Base-by-base conservation (phyloP, 306 rosid genomes). In the Urtica urens region DNA sequence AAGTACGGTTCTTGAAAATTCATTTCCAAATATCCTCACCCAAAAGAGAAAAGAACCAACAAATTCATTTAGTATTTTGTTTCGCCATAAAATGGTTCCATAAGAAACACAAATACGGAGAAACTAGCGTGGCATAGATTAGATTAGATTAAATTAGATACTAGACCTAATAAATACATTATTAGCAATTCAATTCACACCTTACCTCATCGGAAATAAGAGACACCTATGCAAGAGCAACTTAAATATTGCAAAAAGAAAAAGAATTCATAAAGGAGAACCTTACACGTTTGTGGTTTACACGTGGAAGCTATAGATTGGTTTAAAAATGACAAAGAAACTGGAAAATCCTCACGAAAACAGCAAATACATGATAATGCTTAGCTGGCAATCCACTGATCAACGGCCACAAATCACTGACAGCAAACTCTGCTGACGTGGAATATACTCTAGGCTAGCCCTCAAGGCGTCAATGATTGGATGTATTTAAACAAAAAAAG, bases 381-480 rank as follows among this genome's bases (percentile, higher is more conserved):
- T 74, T 73, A 66, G 83, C 81, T 83, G 95, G 90, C 80, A 72
- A 72, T 61, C 62, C 53, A 67, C 53, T 51, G 58, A 78, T 83
- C 82, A 59, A 78, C 46, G 78, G 73, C 57, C 62, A 74, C 51
- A 58, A 57, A 71, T 47, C 53, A 38, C 67, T 45, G 65, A 65
- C 72, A 43, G 62, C 65, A 64, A 46, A 15, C 23, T 38, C 24
- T 42, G 76, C 63, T 65, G 70, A 83, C 29, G 80, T 80, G 93
- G 87, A 66, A 47, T 60, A 61, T 68, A 51, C 67, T 50, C n/a
- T 46, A 14, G 59, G 56, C 51, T 62, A 47, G 64, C 66, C 70
- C 69, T 72, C 71, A 71, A 73, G 72, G 67, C 73, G 28, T 66
- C 90, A 81, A 83, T 83, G 79, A 80, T 80, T 78, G 79, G 74